Base-by-base conservation (phyloP, 805 yeast species). In the Zygosaccharomyces gambellarensis region DNA sequence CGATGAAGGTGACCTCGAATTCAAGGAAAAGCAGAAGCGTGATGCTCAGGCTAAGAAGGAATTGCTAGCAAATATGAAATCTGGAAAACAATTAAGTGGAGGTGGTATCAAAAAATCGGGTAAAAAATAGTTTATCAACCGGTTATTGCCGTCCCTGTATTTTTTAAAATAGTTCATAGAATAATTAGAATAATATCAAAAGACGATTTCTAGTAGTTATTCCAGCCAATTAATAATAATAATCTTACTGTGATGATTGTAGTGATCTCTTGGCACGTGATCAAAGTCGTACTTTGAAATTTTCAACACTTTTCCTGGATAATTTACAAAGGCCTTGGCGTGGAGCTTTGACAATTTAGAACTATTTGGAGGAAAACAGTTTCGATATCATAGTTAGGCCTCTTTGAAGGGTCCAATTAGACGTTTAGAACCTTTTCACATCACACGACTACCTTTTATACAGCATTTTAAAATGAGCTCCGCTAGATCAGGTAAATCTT, bases 81-180 rank as follows among this genome's bases (percentile, higher is more conserved):
- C 86, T 64, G 96, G 96, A 57, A 96, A 96, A 48, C 97, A 97
- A 32, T 73, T 90, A 62, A 82, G 83, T 47, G 90, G 95, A 55
- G 97, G 97, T 46, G 98, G 98, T 52, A 90, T 90, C 75, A 90
- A 92, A 80, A 92, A 90, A 81, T 85, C 86, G 60, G 86, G 81
- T 56, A 78, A 78, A 75, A 78, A 78, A 72, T 70, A 62, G 54
- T 22, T n/a, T n/a, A 14, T n/a, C 10, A 34, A 14, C 17, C 9
- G 19, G 22, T 7, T 10, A 17, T 5, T 17, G 14, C 14, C 22
- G 19, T 2, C 14, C 9, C 38, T 5, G 10, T 8, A 14, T 2
- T 17, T 14, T 34, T 34, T 25, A 2, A 5, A 34, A 10, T 34
- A 34, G 12, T 4, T 17, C 19, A 34, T 1, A 2, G 14, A 3